These are phyloP conservation scores for Nissolia schottii DNA, from an alignment of 306 rosid genomes.

Conservation along the genomic window DNA sequence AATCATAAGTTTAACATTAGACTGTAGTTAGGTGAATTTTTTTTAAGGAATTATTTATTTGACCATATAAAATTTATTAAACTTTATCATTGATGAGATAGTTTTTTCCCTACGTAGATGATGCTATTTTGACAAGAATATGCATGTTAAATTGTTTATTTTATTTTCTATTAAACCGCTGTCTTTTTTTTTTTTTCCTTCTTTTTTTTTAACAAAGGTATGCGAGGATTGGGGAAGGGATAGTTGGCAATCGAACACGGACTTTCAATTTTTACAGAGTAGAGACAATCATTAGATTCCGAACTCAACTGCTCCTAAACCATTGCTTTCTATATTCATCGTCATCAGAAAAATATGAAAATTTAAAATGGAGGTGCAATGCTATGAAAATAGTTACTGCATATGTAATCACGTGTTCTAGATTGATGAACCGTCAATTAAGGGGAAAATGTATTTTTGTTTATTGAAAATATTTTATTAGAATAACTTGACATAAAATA, in stretches of 20 bases:
- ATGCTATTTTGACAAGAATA: neutral
- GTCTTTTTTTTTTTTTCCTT: no score
- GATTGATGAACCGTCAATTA: neutral
- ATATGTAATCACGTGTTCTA: neutral
- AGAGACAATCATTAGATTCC: no score
- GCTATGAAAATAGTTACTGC: neutral
- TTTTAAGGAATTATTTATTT: no score
- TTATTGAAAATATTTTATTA: neutral
- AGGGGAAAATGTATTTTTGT: neutral
- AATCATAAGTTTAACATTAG: no score
- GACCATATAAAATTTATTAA: no score
- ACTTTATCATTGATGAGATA: no score
- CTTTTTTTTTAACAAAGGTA: no score
- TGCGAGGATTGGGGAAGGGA: no score
- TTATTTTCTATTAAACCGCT: neutral
- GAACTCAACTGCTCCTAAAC: no score
- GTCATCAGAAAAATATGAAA: neutral
- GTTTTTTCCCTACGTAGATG: neutral
- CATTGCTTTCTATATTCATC: neutral
- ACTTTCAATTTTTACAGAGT: no score
- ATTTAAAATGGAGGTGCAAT: neutral
- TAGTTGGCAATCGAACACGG: no score
- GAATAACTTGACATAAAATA: neutral
- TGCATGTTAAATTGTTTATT: neutral
- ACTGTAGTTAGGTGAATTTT: no score